Conservation (phyloP, 106 monocot genomes). For the Triglochin maritima region DNA sequence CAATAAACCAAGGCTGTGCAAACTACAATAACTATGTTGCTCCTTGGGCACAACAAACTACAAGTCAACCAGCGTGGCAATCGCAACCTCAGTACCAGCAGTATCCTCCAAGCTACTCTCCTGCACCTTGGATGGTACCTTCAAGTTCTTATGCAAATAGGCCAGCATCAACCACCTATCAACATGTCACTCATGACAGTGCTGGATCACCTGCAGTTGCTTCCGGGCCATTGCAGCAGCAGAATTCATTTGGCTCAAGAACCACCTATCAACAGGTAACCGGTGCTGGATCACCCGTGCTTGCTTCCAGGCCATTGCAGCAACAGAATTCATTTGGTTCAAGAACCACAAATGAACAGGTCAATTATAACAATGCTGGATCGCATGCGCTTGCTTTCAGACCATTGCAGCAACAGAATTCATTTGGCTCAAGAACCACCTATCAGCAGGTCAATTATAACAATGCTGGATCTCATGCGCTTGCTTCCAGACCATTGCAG, state of each 20-base stretch:
- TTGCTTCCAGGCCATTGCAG: too few relatives aligned
- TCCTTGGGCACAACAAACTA: conserved; percentile 38
- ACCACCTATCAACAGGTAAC: too few relatives aligned
- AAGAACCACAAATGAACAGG: too few relatives aligned
- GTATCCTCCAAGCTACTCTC: conserved; percentile 32
- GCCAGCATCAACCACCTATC: conserved; percentile 15
- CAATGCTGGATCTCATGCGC: not conserved
- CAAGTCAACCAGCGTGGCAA: conserved; percentile 14
- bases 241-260: conserved; percentile 13
- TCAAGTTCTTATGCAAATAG: conserved; percentile 18
- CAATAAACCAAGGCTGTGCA: conserved; percentile 14
- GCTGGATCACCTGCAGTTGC: conserved; percentile 1
- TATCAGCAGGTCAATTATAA: too few relatives aligned
- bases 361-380: too few relatives aligned
- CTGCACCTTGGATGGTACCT: conserved; percentile 55
- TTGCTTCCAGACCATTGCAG: conserved; percentile 1
- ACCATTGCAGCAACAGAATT: too few relatives aligned
- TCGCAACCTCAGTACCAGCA: conserved; percentile 16
- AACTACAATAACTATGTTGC: conserved; percentile 35
- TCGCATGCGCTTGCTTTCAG: too few relatives aligned
- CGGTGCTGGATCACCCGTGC: too few relatives aligned
- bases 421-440: not conserved
- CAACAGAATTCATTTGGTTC: too few relatives aligned
- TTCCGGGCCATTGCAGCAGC: conserved; percentile 27
- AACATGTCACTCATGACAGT: conserved; percentile 11